Percentiles rank a stretch among this genome's conserved stretches.
Conservation (phyloP, 305 asterid genomes). For the Salvia sclarea region DNA sequence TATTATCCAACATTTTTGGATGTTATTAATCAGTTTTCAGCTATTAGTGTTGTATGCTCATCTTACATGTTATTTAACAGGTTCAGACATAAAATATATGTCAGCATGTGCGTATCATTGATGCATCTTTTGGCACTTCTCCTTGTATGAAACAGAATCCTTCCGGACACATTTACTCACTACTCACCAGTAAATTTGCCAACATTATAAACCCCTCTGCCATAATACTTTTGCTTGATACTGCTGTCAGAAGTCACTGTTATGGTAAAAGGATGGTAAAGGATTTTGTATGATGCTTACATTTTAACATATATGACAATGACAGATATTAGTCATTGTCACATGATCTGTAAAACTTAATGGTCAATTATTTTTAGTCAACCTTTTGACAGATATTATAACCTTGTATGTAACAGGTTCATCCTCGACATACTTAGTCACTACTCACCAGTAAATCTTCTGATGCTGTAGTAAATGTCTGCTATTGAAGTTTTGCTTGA, state of each 20-base stretch:
- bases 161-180: background rate
- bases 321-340: too few species aligned
- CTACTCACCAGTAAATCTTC: background rate
- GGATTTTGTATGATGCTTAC: conserved; percentile 13
- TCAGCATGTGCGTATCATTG: too few species aligned
- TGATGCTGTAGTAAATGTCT: conserved; percentile 15
- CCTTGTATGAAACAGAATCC: conserved; percentile 9
- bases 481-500: background rate
- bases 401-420: background rate
- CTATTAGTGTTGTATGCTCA: conserved; percentile 2
- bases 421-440: background rate
- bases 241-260: background rate
- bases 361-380: too few species aligned
- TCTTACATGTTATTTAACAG: conserved; percentile 17
- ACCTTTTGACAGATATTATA: too few species aligned
- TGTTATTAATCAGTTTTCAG: conserved; percentile 19
- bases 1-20: background rate
- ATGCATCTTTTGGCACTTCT: conserved; percentile 17
- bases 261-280: background rate
- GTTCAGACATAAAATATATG: conserved; percentile 14
- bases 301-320: conserved; percentile 8
- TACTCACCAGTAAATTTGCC: background rate
- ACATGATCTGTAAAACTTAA: too few species aligned
- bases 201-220: conserved; percentile 2
- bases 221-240: conserved; percentile 1